A percentile compares a stretch with the other conserved stretches of the same genome.
phyloP scores from a whole-genome alignment of 148 eudicot genomes.

The Talinum fruticosum region DNA sequence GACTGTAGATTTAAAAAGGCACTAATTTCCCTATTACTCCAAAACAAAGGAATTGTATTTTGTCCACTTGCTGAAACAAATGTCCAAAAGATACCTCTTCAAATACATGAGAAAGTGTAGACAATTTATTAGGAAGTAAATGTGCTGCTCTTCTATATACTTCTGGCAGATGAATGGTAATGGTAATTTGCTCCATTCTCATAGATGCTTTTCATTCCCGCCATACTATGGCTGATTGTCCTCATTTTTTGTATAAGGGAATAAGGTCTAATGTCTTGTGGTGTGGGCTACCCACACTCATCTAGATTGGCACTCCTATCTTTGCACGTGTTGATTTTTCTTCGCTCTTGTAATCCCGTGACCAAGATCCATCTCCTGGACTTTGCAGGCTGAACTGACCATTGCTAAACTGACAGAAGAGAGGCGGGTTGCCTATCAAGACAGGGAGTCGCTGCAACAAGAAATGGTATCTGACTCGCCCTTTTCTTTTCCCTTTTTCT shows the following conservation, averaged over 20 bases:
- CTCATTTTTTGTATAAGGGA: not conserved
- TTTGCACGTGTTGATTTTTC: not conserved
- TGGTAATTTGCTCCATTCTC: too few relatives aligned
- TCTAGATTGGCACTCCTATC: not conserved
- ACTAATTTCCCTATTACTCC: too few relatives aligned
- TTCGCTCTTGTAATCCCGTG: not conserved
- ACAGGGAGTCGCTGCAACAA: slow-evolving; percentile 51
- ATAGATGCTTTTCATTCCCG: not conserved
- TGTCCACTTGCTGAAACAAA: not conserved
- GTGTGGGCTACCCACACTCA: not conserved
- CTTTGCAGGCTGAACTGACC: slow-evolving; percentile 59
- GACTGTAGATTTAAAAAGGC: too few relatives aligned
- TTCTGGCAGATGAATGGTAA: not conserved
- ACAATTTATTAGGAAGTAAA: not conserved
- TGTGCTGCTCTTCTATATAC: not conserved
- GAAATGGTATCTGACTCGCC: slow-evolving; percentile 50
- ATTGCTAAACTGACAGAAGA: slow-evolving; percentile 64
- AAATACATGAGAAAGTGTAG: not conserved
- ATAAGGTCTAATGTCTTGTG: too few relatives aligned
- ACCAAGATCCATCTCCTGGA: slow-evolving; percentile 16
- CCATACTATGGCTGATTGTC: not conserved
- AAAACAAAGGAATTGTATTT: not conserved
- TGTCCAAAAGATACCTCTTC: not conserved
- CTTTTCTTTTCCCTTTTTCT: not conserved
- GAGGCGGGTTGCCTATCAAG: slow-evolving; percentile 49